A percentile compares a stretch with the other conserved stretches of the same genome.
Evolutionary conservation across 768 basidiomycete species (phyloP).

Genomic region (Boletus coccyginus): DNA sequence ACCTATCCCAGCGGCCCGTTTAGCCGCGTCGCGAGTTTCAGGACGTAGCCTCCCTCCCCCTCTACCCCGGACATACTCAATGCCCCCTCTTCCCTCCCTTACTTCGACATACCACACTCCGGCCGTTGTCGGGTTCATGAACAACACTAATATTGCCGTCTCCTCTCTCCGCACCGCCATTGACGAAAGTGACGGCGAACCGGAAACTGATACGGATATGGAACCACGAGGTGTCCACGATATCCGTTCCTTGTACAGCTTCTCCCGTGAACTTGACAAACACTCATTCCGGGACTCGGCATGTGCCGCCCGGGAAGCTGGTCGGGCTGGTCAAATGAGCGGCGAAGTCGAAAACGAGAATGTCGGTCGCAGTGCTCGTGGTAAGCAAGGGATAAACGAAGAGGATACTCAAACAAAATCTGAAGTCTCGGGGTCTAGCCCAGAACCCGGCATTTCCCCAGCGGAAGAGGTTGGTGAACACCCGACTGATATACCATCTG

Average conservation of each 20-base stretch:
- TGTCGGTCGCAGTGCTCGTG: conserved; percentile 6
- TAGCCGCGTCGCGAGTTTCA: conserved; percentile 32
- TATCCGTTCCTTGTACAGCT: conserved; percentile 33
- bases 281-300: conserved; percentile 22
- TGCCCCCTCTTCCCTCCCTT: conserved; percentile 32
- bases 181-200: conserved; percentile 34
- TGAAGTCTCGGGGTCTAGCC: conserved; percentile 12
- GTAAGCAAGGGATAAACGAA: conserved; percentile 8
- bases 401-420: conserved; percentile 12
- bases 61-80: conserved; percentile 32
- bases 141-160: conserved; percentile 36
- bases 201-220: conserved; percentile 32
- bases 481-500: conserved; percentile 24
- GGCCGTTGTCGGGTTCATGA: conserved; percentile 28
- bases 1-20: conserved; percentile 31
- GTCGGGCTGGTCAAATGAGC: conserved; percentile 18
- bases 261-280: conserved; percentile 30
- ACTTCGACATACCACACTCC: conserved; percentile 28
- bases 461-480: conserved; percentile 22
- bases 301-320: conserved; percentile 26
- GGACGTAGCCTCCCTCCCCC: conserved; percentile 30
- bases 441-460: conserved; percentile 21
- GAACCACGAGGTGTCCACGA: conserved; percentile 27
- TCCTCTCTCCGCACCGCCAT: conserved; percentile 35
- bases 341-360: conserved; percentile 20